phyloP scores from a whole-genome alignment of 495 filamentous ascomycete species.

The Aspergillus saccharolyticus region DNA sequence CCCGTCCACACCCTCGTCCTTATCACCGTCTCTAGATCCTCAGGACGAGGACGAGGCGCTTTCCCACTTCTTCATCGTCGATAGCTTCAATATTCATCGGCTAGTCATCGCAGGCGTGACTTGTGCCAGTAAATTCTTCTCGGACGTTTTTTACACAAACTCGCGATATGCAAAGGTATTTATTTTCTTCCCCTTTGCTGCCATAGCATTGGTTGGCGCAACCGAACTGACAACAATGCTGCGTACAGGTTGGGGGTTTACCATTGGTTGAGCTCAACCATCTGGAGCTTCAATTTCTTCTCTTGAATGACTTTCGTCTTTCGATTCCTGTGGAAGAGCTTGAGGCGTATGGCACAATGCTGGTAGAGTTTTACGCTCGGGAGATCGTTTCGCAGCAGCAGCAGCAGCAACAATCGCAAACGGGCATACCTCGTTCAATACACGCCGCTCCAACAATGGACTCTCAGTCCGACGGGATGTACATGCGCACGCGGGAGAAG shows the following conservation, averaged over 20 bases:
- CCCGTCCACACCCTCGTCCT: conserved; percentile 27
- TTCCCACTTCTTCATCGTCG: conserved; percentile 89
- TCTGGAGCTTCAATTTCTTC: conserved; percentile 91
- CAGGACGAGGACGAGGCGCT: conserved; percentile 54
- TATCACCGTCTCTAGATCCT: conserved; percentile 32
- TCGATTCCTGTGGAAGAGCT: conserved; percentile 92
- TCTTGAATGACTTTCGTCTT: conserved; percentile 95
- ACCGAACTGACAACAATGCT: conserved; percentile 5
- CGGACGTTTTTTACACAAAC: conserved; percentile 98
- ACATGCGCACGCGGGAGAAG: conserved; percentile 37
- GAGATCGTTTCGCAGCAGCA: conserved; percentile 75
- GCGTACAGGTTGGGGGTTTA: conserved; percentile 79
- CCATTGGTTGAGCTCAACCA: conserved; percentile 97
- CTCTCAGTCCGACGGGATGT: conserved; percentile 32
- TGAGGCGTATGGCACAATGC: conserved; percentile 96
- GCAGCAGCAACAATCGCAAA: conserved; percentile 23
- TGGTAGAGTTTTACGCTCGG: conserved; percentile 95
- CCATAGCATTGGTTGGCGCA: not conserved
- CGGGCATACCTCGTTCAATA: conserved; percentile 21
- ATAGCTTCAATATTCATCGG: conserved; percentile 98
- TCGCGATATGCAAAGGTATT: conserved; percentile 96
- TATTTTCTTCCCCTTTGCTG: conserved; percentile 14
- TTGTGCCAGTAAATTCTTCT: conserved; percentile 99
- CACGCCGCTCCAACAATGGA: conserved; percentile 16
- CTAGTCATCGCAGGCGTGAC: conserved; percentile 97